These are phyloP conservation scores for Trametes sanguinea DNA, from an alignment of 768 basidiomycete genomes.

Conservation along the genomic window DNA sequence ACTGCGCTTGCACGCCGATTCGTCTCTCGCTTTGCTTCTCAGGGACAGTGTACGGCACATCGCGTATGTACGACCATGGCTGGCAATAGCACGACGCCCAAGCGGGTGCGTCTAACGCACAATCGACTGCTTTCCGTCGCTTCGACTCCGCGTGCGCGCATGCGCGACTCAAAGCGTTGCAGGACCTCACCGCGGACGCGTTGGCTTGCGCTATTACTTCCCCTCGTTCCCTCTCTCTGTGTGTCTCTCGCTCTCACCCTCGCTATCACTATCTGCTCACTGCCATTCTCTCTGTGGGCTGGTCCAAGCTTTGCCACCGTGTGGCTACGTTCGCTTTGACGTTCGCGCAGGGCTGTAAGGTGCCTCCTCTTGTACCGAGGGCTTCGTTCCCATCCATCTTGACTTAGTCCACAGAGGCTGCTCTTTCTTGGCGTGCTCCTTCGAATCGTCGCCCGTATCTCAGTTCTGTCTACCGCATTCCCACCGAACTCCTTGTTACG, in stretches of 20 bases:
- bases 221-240: not conserved
- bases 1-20: not conserved
- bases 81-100: not conserved
- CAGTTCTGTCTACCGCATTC: not conserved
- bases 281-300: not conserved
- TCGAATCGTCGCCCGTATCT: not conserved
- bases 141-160: not conserved
- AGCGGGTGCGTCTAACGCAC: not conserved
- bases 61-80: no score
- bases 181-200: not conserved
- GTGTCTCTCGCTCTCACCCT: not conserved
- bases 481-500: not conserved
- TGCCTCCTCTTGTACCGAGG: not conserved
- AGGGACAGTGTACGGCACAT: not conserved
- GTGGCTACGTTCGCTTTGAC: not conserved
- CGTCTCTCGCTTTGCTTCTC: slow-evolving; percentile 2
- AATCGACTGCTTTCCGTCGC: not conserved
- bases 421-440: not conserved
- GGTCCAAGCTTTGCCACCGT: not conserved
- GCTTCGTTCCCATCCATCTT: no score
- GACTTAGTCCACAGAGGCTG: no score
- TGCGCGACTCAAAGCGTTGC: not conserved
- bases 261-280: not conserved
- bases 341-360: not conserved
- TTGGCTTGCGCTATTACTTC: not conserved